A percentile compares a stretch with the other conserved stretches of the same genome.
These are phyloP conservation scores for Herpomyces periplanetae DNA, from an alignment of 2,329 filamentous ascomycete genomes.

Conservation along the genomic window DNA sequence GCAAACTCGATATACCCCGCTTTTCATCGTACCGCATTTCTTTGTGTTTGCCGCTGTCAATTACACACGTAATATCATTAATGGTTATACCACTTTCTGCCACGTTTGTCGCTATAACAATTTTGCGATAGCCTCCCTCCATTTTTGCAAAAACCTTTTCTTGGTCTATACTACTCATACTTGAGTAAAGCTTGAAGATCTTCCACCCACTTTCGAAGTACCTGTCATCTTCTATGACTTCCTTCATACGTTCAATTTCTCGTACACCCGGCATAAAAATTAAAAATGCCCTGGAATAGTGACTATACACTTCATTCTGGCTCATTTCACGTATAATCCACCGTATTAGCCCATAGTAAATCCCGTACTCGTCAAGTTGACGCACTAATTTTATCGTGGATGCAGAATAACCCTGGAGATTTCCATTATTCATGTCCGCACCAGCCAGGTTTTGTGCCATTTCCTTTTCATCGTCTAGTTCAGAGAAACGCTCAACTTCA, in stretches of 20 bases:
- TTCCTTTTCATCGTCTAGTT: constrained; percentile 11
- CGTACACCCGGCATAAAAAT: constrained; percentile 72
- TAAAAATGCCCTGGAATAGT: constrained; percentile 48
- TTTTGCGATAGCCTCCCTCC: constrained; percentile 44
- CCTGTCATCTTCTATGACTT: constrained; percentile 32
- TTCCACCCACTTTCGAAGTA: constrained; percentile 28
- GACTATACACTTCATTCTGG: constrained; percentile 23
- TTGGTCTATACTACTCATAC: no score
- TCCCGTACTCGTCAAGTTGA: constrained; percentile 38
- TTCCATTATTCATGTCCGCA: constrained; percentile 16
- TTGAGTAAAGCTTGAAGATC: no score
- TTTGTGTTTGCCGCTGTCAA: constrained; percentile 79
- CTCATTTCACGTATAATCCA: constrained; percentile 50
- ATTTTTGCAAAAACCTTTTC: constrained; percentile 40
- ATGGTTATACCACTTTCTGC: constrained; percentile 96
- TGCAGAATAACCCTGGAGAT: constrained; percentile 28
- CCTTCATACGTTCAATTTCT: constrained; percentile 52
- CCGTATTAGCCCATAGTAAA: constrained; percentile 61
- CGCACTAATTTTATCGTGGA: constrained; percentile 32
- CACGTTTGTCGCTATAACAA: constrained; percentile 81
- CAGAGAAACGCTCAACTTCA: constrained; percentile 10
- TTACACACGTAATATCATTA: constrained; percentile 76
- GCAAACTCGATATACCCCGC: constrained; percentile 70
- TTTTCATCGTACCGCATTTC: constrained; percentile 73
- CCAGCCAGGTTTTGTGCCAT: constrained; percentile 15